phyloP scores from a whole-genome alignment of 2,329 filamentous ascomycete genomes.

The Pyrenophora teres region DNA sequence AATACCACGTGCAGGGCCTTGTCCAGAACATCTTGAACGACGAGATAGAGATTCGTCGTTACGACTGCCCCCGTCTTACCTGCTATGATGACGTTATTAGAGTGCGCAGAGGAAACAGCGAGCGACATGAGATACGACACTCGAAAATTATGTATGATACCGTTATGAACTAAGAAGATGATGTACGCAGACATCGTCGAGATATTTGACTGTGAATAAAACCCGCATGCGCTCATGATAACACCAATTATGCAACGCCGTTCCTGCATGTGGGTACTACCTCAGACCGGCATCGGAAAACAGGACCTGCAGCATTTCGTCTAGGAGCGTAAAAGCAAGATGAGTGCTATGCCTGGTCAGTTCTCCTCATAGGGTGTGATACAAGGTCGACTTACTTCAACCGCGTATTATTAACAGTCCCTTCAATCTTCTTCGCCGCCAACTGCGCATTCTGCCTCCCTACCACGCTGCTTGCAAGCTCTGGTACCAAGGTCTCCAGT shows the following conservation, averaged over 20 bases:
- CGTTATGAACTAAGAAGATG: no score
- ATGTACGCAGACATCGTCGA: no score
- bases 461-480: conserved; percentile 90
- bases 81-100: background rate
- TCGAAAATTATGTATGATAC: no score
- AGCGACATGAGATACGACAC: background rate
- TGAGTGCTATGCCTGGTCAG: conserved; percentile 51
- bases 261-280: background rate
- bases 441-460: conserved; percentile 89
- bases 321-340: conserved; percentile 55
- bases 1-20: no score
- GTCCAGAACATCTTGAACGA: no score
- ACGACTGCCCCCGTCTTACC: no score
- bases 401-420: conserved; percentile 85
- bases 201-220: no score
- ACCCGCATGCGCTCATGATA: background rate
- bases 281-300: conserved; percentile 42
- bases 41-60: no score
- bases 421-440: conserved; percentile 85
- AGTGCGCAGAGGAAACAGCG: background rate
- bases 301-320: conserved; percentile 54
- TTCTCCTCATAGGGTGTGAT: background rate
- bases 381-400: conserved; percentile 70
- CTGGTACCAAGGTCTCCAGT: conserved; percentile 85
- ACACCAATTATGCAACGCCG: conserved; percentile 8